phyloP scores from a whole-genome alignment of 345 rosid genomes.

The Populus simonii region DNA sequence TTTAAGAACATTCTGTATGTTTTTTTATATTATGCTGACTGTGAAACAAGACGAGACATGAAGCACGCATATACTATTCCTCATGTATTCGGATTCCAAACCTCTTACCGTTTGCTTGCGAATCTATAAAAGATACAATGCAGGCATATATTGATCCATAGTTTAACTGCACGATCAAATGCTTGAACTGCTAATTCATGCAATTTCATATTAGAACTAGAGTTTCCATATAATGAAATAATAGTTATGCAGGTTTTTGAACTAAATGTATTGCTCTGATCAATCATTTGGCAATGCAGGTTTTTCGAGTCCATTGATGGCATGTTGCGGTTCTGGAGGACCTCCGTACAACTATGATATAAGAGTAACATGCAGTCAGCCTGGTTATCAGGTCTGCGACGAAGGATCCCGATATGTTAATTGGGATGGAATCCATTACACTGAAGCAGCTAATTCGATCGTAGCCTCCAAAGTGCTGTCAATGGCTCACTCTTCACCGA shows the following conservation, averaged over 20 bases:
- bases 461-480: slow-evolving; percentile 62
- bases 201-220: background rate
- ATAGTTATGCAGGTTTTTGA: too few relatives aligned
- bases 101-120: background rate
- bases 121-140: background rate
- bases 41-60: background rate
- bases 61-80: background rate
- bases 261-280: background rate
- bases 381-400: slow-evolving; percentile 41
- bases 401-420: slow-evolving; percentile 49
- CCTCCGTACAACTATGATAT: slow-evolving; percentile 75
- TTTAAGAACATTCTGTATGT: background rate
- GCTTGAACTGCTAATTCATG: too few relatives aligned
- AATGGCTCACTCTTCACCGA: slow-evolving; percentile 54
- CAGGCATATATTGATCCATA: background rate
- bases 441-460: slow-evolving; percentile 66
- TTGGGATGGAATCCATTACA: slow-evolving; percentile 85
- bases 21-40: background rate
- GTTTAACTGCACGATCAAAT: background rate
- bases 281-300: slow-evolving; percentile 36
- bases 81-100: too few relatives aligned
- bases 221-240: too few relatives aligned
- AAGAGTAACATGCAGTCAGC: slow-evolving; percentile 58
- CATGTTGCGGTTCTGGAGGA: slow-evolving; percentile 88
- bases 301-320: slow-evolving; percentile 65